Evolutionary conservation across 140 eudicot species (phyloP), one percentile per base, ranked within the genome.

Genomic region (Flaveria floridana): DNA sequence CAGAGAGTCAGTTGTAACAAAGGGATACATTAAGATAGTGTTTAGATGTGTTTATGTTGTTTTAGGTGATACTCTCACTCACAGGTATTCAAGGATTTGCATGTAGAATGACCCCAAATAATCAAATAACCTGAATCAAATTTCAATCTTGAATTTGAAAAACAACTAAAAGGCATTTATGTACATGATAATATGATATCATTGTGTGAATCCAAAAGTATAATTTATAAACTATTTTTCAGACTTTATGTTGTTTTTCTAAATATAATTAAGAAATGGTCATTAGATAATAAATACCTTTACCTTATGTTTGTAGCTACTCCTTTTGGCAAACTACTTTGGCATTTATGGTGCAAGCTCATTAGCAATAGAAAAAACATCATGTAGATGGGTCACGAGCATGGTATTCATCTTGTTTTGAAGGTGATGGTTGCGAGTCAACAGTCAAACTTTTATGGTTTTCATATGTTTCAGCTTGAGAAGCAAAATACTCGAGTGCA

Each of bases 401-500:
- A 55, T 41, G 19, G n/a, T 44, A 55, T 23, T 37, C 2, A 1
- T 44, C 70, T 58, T 6, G 47, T 15, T 73, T 73, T 61, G 19
- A 56, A 14, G 74, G 41, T 19, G 46, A 55, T 55, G 62, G 68
- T 23, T 68, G 68, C 28, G 75, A 69, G 8, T 26, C 59, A 72
- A 41, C 57, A 2, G 69, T 65, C 68, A 37, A 21, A 39, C 48
- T 62, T 51, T 70, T 34, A 21, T 0, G 16, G 44, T 72, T 59
- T 4, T 82, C 63, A 13, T 21, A 77, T 8, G 28, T 75, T 13
- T 79, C 84, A 13, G 89, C 86, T 69, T 87, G 87, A 57, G 95
- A 81, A 42, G 84, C 89, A 20, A 92, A 76, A 82, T 80, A 86
- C 39, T 92, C 92, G 0, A 92, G 95, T 19, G 96, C 97, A 48